Base-by-base conservation (phyloP, 2,329 filamentous ascomycete genomes). In the Zelopaecilomyces penicillatus region DNA sequence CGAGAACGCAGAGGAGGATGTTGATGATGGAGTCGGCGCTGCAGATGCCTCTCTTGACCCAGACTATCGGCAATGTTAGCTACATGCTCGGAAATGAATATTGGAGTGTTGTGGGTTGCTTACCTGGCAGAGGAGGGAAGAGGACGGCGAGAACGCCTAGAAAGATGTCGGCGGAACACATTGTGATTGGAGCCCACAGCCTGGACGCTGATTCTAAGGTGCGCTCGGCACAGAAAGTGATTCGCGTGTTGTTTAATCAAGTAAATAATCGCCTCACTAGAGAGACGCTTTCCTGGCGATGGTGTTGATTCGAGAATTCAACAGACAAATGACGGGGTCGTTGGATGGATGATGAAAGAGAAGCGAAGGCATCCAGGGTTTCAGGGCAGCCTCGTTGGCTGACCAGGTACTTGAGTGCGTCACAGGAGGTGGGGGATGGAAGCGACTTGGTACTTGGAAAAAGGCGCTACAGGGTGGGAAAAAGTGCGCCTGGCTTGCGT, bases 41-140 rank as follows among this genome's bases (percentile, higher is more conserved):
- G 74, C 93, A 98, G 68, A 98, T 75, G 52, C 93, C 93, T 58
- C 85, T 74, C 71, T 97, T 98, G 49, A 98, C 87, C 93, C 93
- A 98, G 57, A 98, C 93, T 88, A 57, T 43, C 35, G 37, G 26
- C 41, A 5, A 36, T 51, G 54, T 61, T 56, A 61, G n/a, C n/a
- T n/a, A n/a, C n/a, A n/a, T n/a, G n/a, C n/a, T n/a, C n/a, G n/a
- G n/a, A n/a, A n/a, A n/a, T n/a, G n/a, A n/a, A n/a, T n/a, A n/a
- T n/a, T n/a, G n/a, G 28, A 29, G 32, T 39, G 31, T 30, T 30
- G 28, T 30, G 11, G 34, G 27, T 27, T 26, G 39, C 47, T 11
- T 69, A 82, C 79, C 79, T 48, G 80, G 69, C 41, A 83, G 64
- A 45, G 51, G 51, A 12, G 50, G 53, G 44, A 52, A 53, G 39